These are phyloP conservation scores for Kluyveromyces sp. DNA, from an alignment of 1,139 yeast species.

Conservation along the genomic window DNA sequence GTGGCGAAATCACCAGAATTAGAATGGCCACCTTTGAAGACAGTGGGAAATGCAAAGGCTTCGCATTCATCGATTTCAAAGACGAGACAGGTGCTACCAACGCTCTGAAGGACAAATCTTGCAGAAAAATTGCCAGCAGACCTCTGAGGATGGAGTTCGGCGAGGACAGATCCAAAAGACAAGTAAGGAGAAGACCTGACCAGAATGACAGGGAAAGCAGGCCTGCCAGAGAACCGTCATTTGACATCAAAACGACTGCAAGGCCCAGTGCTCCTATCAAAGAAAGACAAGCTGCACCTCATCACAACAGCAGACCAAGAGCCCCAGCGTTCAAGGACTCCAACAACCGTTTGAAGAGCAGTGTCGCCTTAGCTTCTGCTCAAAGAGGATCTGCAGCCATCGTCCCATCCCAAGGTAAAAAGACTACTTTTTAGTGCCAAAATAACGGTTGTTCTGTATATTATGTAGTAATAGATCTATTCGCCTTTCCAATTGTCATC, in stretches of 20 bases:
- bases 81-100: slow-evolving; percentile 74
- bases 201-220: background rate
- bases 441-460: too few species aligned
- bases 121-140: slow-evolving; percentile 64
- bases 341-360: slow-evolving; percentile 59
- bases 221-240: background rate
- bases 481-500: background rate
- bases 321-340: slow-evolving; percentile 17
- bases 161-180: slow-evolving; percentile 83
- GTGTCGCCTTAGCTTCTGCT: slow-evolving; percentile 81
- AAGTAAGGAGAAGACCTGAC: slow-evolving; percentile 30
- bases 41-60: slow-evolving; percentile 93
- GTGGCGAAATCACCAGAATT: slow-evolving; percentile 70
- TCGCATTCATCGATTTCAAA: slow-evolving; percentile 84
- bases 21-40: slow-evolving; percentile 98
- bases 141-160: slow-evolving; percentile 85
- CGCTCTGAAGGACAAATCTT: slow-evolving; percentile 69
- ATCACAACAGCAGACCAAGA: slow-evolving; percentile 14
- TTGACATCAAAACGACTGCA: slow-evolving; percentile 1
- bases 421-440: slow-evolving; percentile 58
- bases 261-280: slow-evolving; percentile 7
- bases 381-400: slow-evolving; percentile 88
- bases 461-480: background rate
- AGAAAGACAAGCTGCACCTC: slow-evolving; percentile 5
- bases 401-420: slow-evolving; percentile 87